Base-by-base conservation (phyloP, 768 basidiomycete genomes). In the Trametes coccinea region DNA sequence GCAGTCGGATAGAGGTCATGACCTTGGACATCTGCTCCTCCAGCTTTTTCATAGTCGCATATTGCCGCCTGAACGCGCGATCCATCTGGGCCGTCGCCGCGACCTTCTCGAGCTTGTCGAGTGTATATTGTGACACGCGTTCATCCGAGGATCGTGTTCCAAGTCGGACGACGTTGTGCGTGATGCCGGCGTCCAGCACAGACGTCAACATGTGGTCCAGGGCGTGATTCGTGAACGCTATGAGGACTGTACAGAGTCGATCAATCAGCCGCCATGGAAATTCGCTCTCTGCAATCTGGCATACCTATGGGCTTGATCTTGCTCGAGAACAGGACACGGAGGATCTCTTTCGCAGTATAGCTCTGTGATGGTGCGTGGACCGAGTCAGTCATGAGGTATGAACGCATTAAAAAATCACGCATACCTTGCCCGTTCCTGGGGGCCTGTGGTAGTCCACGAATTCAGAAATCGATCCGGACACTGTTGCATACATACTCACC, bases 161-260 rank as follows among this genome's bases (percentile, higher is more conserved):
- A 6, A 91, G 77, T 0, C 91, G 85, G 2, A 91, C 81, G 22
- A 92, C 76, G 40, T 84, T 81, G 0, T 74, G 71, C 0, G 89
- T 90, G 63, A 92, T 89, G 0, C 72, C 70, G 0, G 81, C 82
- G 63, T 92, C 87, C 0, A 92, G 77, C 3, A 91, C 81, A 0
- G 84, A 83, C 4, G 74, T 75, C 2, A 92, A 74, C 74, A 92
- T 80, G 63, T 91, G 88, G 59, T 92, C 90, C 2, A 92, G 77
- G 0, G 90, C 90, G 46, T 92, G 91, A 64, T 92, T 92, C 0
- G 90, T 92, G 73, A 86, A 90, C 0, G 89, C 81, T 30, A 85
- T 80, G 66, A 86, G 73, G 2, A 80, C 60, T 65, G 43, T 31
- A 14, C 7, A 2, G 3, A 33, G 30, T 45, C 43, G 22, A 22